phyloP scores from a whole-genome alignment of 2,329 filamentous ascomycete genomes.

The Colletotrichum sp. region DNA sequence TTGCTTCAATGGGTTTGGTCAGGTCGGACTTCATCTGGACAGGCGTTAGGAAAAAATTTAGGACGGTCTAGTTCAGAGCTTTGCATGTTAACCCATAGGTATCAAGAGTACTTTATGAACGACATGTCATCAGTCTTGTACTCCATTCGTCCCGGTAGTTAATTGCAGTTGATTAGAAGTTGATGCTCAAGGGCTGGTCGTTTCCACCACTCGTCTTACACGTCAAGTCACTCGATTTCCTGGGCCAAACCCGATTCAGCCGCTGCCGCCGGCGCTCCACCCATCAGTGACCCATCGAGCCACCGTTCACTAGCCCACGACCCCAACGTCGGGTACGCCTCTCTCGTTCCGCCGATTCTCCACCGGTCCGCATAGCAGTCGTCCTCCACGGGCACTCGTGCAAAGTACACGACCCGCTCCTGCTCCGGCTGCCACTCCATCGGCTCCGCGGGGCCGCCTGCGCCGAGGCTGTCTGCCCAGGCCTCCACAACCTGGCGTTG shows the following conservation, averaged over 20 bases:
- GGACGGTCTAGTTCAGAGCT: constrained; percentile 23
- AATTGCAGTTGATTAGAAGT: not conserved
- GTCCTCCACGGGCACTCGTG: constrained; percentile 11
- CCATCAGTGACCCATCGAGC: not conserved
- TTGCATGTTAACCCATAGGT: constrained; percentile 20
- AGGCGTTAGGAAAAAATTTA: constrained; percentile 23
- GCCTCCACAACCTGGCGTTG: constrained; percentile 13
- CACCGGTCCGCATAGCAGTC: constrained; percentile 10
- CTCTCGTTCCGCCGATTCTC: not conserved
- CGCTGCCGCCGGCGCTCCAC: not conserved
- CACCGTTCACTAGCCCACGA: not conserved
- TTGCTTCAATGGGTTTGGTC: constrained; percentile 24
- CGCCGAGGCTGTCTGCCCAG: constrained; percentile 24
- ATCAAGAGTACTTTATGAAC: constrained; percentile 6
- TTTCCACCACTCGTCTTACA: not conserved
- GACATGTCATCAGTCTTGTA: constrained; percentile 5
- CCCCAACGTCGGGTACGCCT: not conserved
- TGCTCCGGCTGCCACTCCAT: constrained; percentile 31
- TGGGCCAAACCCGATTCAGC: not conserved
- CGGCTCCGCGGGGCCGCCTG: constrained; percentile 21
- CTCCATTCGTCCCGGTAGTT: not conserved
- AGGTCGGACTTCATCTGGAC: constrained; percentile 25
- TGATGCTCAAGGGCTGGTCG: not conserved
- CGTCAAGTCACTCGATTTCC: not conserved
- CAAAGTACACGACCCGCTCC: constrained; percentile 20